Base-by-base conservation (phyloP, 768 basidiomycete genomes). In the Tephrocybe rancida region DNA sequence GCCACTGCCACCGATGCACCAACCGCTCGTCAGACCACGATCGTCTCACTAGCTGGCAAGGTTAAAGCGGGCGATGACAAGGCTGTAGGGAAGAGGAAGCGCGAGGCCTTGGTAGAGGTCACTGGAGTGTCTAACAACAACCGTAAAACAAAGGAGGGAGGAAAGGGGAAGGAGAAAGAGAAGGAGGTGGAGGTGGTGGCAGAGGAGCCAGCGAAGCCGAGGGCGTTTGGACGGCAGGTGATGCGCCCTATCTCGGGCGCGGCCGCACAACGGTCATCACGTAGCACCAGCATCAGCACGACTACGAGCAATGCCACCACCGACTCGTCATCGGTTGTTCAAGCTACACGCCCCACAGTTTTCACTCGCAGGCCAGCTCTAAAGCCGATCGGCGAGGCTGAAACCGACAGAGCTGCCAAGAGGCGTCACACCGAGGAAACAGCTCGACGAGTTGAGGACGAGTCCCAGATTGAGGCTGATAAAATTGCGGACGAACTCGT, bases 31-130 rank as follows among this genome's bases (percentile, higher is more conserved):
- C 46, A 54, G 53, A 37, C 39, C 51, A 68, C 69, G 5, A 72
- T 74, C 4, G 70, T 75, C 38, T 71, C 78, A 7, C 63, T 77
- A 24, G 73, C 78, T 32, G 74, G 75, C 51, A 73, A 78, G 52
- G 65, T 71, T n/a, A 74, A 73, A 50, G 44, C 61, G 7, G 48
- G 60, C 16, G 61, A 60, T 26, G 82, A 86, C 38, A 70, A 72
- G 13, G 69, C 74, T 18, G 72, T 74, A 2, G 82, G 79, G 29
- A 90, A 90, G 66, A 81, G 89, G 50, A 92, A 91, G 67, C 86
- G 90, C 18, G 85, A 86, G 44, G 88, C 85, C 0, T 75, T 92
- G 37, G 81, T 82, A 14, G 91, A 92, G 64, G 86, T 92, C 39
- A 82, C 83, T 24, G 71, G 75, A 2, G 64, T 66, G 22, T 67